phyloP scores from a whole-genome alignment of 2,329 filamentous ascomycete species.

The Colletotrichum sp. region DNA sequence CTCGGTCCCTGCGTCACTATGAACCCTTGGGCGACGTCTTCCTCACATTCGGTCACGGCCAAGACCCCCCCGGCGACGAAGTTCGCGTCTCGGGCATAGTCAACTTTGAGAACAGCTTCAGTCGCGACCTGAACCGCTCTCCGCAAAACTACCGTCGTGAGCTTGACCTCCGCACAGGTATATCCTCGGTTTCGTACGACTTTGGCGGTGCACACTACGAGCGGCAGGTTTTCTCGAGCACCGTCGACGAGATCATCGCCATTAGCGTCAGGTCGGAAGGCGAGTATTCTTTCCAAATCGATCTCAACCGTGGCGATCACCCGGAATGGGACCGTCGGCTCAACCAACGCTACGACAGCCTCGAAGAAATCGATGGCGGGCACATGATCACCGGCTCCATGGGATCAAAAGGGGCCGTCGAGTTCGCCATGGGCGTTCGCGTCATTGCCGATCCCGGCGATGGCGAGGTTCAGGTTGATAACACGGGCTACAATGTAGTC shows the following conservation, averaged over 20 bases:
- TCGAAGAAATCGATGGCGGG: background rate
- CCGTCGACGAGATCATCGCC: background rate
- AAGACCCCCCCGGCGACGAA: background rate
- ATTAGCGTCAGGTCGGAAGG: background rate
- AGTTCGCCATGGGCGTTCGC: background rate
- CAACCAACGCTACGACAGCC: background rate
- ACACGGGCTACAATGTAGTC: background rate
- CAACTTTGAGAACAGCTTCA: background rate
- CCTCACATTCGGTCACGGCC: background rate
- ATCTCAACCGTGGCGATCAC: background rate
- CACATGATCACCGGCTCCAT: slow-evolving; percentile 30
- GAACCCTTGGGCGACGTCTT: background rate
- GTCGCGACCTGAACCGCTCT: background rate
- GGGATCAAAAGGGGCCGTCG: background rate
- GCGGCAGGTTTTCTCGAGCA: background rate
- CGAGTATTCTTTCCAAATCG: background rate
- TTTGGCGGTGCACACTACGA: background rate
- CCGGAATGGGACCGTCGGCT: background rate
- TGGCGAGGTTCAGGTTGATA: background rate
- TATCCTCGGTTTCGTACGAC: background rate
- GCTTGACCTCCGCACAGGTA: background rate
- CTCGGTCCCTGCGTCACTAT: background rate
- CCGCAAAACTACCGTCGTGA: background rate
- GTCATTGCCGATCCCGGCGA: background rate
- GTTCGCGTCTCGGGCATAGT: background rate